Base-by-base conservation (phyloP, 768 basidiomycete species). In the Tricholoma saponaceum region DNA sequence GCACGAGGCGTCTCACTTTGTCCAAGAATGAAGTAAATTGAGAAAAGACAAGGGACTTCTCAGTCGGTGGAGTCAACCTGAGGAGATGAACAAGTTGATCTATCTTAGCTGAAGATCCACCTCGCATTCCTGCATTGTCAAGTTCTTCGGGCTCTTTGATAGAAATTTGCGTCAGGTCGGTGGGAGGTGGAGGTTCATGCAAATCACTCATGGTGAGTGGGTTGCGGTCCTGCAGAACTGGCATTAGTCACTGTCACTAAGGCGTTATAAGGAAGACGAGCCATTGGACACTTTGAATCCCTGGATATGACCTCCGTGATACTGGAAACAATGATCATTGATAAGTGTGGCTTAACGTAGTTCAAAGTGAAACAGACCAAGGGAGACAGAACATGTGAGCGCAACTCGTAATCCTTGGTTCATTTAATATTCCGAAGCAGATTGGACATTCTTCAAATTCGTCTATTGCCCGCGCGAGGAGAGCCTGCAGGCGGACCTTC, bases 21-120 rank as follows among this genome's bases (percentile, higher is more conserved):
- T 91, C 87, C 54, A 94, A 69, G 72, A 92, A 94, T 2, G 84
- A 81, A 3, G 92, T 95, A 65, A 94, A 95, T 64, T 95, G 93
- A 2, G 90, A 92, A 67, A 95, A 95, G 1, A 95, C 91, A 2
- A 95, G 74, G 2, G 88, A 87, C 69, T 95, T 95, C 60, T 92
- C 89, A 1, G 77, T 80, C 3, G 63, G 58, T 0, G 89, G 89
- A 5, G 84, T 89, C 12, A 93, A 70, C 59, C 80, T 76, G 43
- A 95, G 76, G 43, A 93, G 79, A 53, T 89, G 81, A 20, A 92
- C 68, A 14, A 95, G 74, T 63, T 93, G 91, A 52, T 90, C 87
- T 52, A 93, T 89, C 72, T 95, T 95, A 10, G 90, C 90, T 20
- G 93, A 94, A 5, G 90, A 83, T 2, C 83, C 83, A 3, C 69